Evolutionary conservation across 768 basidiomycete genomes (phyloP).

Genomic region (Amanita polypyramis): DNA sequence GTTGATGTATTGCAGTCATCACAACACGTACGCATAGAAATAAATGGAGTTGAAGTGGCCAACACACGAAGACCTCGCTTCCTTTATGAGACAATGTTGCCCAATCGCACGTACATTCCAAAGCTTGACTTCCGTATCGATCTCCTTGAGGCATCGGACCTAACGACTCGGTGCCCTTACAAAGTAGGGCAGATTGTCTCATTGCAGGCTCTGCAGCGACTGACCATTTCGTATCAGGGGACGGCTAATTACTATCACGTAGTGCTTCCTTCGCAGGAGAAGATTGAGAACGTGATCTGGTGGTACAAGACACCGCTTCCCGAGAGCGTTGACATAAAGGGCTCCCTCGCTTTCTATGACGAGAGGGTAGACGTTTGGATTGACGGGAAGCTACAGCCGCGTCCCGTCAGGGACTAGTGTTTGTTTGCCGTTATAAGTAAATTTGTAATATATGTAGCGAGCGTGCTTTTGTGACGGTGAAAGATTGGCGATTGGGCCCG

Average conservation of each 20-base stretch:
- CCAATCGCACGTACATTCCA: conserved; percentile 43
- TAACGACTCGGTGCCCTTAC: conserved; percentile 47
- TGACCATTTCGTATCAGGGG: background rate
- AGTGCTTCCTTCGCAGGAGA: conserved; percentile 31
- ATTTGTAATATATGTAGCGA: too few relatives aligned
- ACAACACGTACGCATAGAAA: conserved; percentile 47
- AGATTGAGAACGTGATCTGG: conserved; percentile 45
- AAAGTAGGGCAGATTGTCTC: conserved; percentile 31
- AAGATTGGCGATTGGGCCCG: too few relatives aligned
- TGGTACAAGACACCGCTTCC: conserved; percentile 46
- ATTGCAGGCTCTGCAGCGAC: background rate
- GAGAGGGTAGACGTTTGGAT: conserved; percentile 60
- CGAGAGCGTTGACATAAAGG: conserved; percentile 40
- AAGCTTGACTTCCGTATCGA: conserved; percentile 43
- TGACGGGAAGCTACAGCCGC: conserved; percentile 43
- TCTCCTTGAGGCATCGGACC: conserved; percentile 35
- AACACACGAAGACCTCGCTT: conserved; percentile 44
- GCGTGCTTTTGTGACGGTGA: too few relatives aligned
- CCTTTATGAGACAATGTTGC: conserved; percentile 48
- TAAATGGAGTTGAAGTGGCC: conserved; percentile 53
- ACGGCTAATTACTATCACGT: conserved; percentile 28
- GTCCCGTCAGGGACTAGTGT: conserved; percentile 13
- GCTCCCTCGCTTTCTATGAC: conserved; percentile 51
- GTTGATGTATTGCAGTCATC: conserved; percentile 53
- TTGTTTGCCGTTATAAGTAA: too few relatives aligned